Percentiles rank a stretch among this genome's conserved stretches.
phyloP scores from a whole-genome alignment of 768 basidiomycete species.

The Russula compacta region DNA sequence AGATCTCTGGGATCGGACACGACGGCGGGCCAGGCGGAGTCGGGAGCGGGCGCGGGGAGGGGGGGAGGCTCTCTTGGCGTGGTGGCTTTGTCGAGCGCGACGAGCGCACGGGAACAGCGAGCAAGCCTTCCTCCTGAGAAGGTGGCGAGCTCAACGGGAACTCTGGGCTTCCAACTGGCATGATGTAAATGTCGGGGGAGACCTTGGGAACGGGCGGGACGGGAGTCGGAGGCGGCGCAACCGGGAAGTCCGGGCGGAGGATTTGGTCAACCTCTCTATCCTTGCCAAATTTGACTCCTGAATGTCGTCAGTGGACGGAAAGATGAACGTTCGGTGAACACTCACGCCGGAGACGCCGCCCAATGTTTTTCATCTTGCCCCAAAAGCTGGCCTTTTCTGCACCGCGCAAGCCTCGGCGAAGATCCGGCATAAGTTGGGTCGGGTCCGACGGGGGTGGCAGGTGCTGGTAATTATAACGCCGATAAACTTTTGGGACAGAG shows the following conservation, averaged over 20 bases:
- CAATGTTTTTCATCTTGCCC: neutral
- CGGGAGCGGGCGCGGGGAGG: constrained; percentile 1
- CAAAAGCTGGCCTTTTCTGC: neutral
- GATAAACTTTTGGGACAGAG: neutral
- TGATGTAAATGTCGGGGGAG: constrained; percentile 3
- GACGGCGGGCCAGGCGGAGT: neutral
- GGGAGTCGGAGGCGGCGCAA: constrained; percentile 6
- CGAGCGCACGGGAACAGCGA: neutral
- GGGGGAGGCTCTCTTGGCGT: neutral
- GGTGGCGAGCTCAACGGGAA: neutral
- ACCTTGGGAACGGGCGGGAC: neutral
- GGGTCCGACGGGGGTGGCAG: neutral
- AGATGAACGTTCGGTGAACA: too few species aligned
- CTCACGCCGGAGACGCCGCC: constrained; percentile 8
- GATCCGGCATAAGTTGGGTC: neutral
- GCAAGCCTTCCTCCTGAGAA: constrained; percentile 7
- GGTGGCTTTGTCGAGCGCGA: neutral
- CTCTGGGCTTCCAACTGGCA: neutral
- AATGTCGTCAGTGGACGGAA: neutral
- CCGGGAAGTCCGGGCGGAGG: constrained; percentile 5
- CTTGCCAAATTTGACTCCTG: neutral
- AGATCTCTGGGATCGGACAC: neutral
- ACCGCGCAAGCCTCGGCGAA: constrained; percentile 1
- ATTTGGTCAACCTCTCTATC: neutral
- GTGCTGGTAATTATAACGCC: neutral